Evolutionary conservation across 2,329 filamentous ascomycete genomes (phyloP), one percentile per base, ranked within the genome.

Genomic region (Hypoxylon sp.): DNA sequence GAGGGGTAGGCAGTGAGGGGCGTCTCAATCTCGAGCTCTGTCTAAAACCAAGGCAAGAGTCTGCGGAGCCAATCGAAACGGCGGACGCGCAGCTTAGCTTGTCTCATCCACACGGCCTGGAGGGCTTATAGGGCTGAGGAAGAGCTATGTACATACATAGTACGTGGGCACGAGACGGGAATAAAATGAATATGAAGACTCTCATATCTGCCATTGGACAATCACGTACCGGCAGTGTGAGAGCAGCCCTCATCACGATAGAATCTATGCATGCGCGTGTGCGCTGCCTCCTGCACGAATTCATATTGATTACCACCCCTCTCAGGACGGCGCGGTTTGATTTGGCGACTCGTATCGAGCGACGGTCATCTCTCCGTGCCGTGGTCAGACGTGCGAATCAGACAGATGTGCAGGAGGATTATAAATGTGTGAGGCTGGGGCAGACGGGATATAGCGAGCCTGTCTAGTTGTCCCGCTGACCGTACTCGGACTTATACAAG

Each of bases 101-200:
- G 57, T 63, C 49, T 63, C 35, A 55, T 29, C 57, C 40, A 27
- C 48, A 48, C 29, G 27, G 42, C 26, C 48, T 52, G 27, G 41
- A 29, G 46, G 61, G 48, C 51, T 62, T 61, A 49, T 64, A 64
- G 61, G 61, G 61, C 61, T 64, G 61, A 64, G 41, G 17, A 47
- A 43, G 49, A 33, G 51, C 35, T 48, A 43, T 33, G 15, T 24
- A 47, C n/a, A n/a, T n/a, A n/a, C n/a, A n/a, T n/a, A n/a, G n/a
- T n/a, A n/a, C n/a, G n/a, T n/a, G n/a, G n/a, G n/a, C n/a, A n/a
- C n/a, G n/a, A n/a, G n/a, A n/a, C n/a, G n/a, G n/a, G n/a, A n/a
- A n/a, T n/a, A n/a, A n/a, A n/a, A n/a, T n/a, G n/a, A n/a, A n/a
- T n/a, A n/a, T n/a, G n/a, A 43, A 48, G 43, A 48, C 49, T 48